Evolutionary conservation across 768 basidiomycete species (phyloP), one percentile per base, ranked within the genome.

Genomic region (Termitomyces sp.): DNA sequence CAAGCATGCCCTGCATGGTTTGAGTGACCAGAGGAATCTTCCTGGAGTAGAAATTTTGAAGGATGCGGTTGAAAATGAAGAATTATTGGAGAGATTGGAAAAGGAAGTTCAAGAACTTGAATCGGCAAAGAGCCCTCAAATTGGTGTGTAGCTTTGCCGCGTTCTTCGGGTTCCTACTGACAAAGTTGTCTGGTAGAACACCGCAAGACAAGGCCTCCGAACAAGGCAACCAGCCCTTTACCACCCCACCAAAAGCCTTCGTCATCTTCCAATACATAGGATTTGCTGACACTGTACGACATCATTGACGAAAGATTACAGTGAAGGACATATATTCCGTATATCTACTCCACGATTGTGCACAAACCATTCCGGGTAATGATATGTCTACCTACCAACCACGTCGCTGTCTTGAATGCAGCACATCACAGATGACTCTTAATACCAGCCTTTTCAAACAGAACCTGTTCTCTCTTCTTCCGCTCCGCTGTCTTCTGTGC

Each of bases 371-470:
- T 35, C 10, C 10, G 9, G 33, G 33, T 11, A 11, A 33, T 33
- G 33, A 33, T 10, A 33, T 33, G 33, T 10, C 33, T 12, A 35
- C 35, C 35, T 12, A 14, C 35, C 12, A 12, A 33, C 33, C 33
- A 10, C 10, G 11, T 11, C 12, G 11, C 33, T 2, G 40, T 14
- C 48, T 35, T 15, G 4, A 8, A 35, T 26, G 1, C 37, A 40
- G 11, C 21, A 40, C 3, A 48, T 53, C 50, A 62, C 30, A 88
- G 71, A 59, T 75, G 81, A 8, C 81, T 73, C 64, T 84, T 89
- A 35, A 89, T 47, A 28, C 82, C 81, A 57, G 82, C 78, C 63
- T 81, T 84, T 45, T 79, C 74, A 62, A 89, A 69, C 50, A 91
- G 66, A 6, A 65, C 75, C n/a, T 70, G 75, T 67, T 92, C 86